Percentiles rank a stretch among this genome's conserved stretches.
phyloP scores from a whole-genome alignment of 2,329 filamentous ascomycete species.

The Cryphonectria radicalis region DNA sequence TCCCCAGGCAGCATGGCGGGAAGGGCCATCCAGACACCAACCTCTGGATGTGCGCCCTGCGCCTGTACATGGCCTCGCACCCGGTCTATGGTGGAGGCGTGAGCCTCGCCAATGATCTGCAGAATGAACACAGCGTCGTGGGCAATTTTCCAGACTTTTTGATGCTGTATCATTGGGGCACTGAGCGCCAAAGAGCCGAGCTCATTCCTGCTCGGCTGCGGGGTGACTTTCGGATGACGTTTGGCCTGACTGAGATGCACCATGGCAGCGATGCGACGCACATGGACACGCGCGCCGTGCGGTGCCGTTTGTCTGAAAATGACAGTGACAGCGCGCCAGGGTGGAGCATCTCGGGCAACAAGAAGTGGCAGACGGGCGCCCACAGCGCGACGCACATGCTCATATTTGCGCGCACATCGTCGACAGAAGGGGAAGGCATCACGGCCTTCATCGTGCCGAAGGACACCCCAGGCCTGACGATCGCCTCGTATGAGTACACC shows the following conservation, averaged over 20 bases:
- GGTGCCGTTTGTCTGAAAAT: constrained; percentile 40
- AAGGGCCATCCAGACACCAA: constrained; percentile 52
- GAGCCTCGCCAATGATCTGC: constrained; percentile 65
- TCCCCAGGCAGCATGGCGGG: constrained; percentile 50
- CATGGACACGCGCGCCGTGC: constrained; percentile 59
- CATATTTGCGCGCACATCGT: constrained; percentile 61
- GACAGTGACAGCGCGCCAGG: constrained; percentile 45
- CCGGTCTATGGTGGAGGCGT: constrained; percentile 50
- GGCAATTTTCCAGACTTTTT: constrained; percentile 66
- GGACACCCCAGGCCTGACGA: constrained; percentile 54
- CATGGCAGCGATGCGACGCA: constrained; percentile 68
- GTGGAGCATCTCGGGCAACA: constrained; percentile 60
- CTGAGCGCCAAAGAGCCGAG: constrained; percentile 54
- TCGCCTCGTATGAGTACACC: constrained; percentile 66
- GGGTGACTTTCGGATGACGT: constrained; percentile 60
- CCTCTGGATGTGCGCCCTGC: constrained; percentile 66
- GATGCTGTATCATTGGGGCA: constrained; percentile 66
- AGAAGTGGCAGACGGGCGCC: constrained; percentile 70
- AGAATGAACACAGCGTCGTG: constrained; percentile 66
- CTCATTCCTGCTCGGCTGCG: constrained; percentile 57
- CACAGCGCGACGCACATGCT: constrained; percentile 65
- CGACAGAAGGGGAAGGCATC: constrained; percentile 57
- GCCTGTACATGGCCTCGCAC: constrained; percentile 62
- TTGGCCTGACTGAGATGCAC: constrained; percentile 64
- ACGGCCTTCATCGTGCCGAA: constrained; percentile 64